phyloP scores from a whole-genome alignment of 768 basidiomycete genomes.

The Fibroporia radiculosa region DNA sequence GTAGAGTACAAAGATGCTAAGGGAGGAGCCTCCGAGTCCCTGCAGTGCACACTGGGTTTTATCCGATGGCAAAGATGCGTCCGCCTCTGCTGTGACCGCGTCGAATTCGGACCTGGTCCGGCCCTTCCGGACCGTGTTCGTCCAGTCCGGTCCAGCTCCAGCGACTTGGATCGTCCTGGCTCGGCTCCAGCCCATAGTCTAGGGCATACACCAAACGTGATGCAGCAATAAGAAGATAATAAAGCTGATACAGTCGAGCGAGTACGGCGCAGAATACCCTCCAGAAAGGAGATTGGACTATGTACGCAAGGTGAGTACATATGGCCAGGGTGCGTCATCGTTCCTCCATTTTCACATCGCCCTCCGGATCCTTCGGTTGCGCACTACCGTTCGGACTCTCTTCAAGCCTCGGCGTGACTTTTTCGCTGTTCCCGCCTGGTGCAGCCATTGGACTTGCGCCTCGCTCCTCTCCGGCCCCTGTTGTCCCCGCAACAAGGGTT shows the following conservation, averaged over 20 bases:
- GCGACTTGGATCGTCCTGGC: neutral
- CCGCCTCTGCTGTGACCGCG: neutral
- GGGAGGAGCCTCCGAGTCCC: too few relatives aligned
- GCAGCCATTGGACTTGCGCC: constrained; percentile 4
- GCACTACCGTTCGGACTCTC: neutral
- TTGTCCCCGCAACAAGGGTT: constrained; percentile 15
- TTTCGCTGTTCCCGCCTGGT: neutral
- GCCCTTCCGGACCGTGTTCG: neutral
- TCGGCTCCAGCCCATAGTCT: neutral
- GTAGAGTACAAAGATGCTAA: too few relatives aligned
- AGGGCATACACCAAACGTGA: too few relatives aligned
- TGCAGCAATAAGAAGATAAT: too few relatives aligned
- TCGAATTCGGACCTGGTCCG: constrained; percentile 1
- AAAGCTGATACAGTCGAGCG: neutral
- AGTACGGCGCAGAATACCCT: too few relatives aligned
- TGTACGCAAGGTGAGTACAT: neutral
- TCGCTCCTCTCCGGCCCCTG: constrained; percentile 1
- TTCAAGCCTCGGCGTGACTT: constrained; percentile 5
- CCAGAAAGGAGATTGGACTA: too few relatives aligned
- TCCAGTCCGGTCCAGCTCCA: neutral
- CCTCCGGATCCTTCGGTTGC: constrained; percentile 12
- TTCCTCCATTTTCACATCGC: constrained; percentile 24
- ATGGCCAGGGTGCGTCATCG: neutral
- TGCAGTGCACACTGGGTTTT: constrained; percentile 4
- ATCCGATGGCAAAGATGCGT: constrained; percentile 3